Conservation (phyloP, 805 yeast genomes). For the Starmerella apicola region DNA sequence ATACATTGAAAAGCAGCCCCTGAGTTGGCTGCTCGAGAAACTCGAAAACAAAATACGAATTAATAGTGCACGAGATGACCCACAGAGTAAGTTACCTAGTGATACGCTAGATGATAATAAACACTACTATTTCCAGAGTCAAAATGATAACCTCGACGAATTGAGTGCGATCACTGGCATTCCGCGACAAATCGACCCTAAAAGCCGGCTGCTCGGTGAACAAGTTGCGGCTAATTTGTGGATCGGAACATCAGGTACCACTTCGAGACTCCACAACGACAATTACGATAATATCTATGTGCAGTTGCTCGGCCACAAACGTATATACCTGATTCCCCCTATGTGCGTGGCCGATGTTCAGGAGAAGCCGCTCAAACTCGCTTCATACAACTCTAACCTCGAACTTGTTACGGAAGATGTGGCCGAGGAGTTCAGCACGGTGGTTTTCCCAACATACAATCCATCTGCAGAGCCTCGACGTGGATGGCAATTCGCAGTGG, state of each 20-base stretch:
- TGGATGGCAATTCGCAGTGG: slow-evolving; percentile 22
- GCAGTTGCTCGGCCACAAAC: slow-evolving; percentile 28
- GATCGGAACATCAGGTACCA: slow-evolving; percentile 26
- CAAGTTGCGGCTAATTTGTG: slow-evolving; percentile 32
- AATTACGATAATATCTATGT: slow-evolving; percentile 30
- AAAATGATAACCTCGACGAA: slow-evolving; percentile 26
- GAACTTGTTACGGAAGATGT: slow-evolving; percentile 12
- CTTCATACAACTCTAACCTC: slow-evolving; percentile 23
- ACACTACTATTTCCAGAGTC: slow-evolving; percentile 30
- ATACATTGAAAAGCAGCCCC: slow-evolving; percentile 18
- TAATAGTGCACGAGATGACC: too few relatives aligned
- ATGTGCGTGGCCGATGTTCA: slow-evolving; percentile 23
- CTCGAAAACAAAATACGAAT: too few relatives aligned
- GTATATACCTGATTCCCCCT: slow-evolving; percentile 29
- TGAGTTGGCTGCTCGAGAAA: slow-evolving; percentile 19
- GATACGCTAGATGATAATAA: not conserved
- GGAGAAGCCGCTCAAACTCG: slow-evolving; percentile 24
- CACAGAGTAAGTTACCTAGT: too few relatives aligned
- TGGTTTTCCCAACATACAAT: slow-evolving; percentile 28
- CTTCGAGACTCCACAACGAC: slow-evolving; percentile 29
- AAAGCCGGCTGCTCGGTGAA: slow-evolving; percentile 19
- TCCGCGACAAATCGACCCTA: slow-evolving; percentile 14
- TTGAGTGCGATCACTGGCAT: slow-evolving; percentile 9
- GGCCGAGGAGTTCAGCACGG: slow-evolving; percentile 7
- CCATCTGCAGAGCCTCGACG: slow-evolving; percentile 17